These are phyloP conservation scores for Aspergillus costaricaensis DNA, from an alignment of 2,329 filamentous ascomycete genomes.

Conservation along the genomic window DNA sequence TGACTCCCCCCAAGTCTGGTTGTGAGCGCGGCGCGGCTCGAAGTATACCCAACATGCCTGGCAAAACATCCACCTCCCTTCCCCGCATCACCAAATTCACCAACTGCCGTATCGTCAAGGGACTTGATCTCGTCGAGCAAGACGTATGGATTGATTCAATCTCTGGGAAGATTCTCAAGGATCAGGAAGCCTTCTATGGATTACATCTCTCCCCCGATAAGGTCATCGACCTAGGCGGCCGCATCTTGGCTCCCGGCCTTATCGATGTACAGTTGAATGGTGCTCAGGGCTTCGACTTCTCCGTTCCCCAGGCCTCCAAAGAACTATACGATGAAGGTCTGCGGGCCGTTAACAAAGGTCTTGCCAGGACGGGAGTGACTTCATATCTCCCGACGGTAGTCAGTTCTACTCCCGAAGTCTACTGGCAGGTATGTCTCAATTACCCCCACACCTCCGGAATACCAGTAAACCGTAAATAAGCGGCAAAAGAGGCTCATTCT, in stretches of 20 bases:
- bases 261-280: conserved; percentile 93
- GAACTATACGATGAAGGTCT: conserved; percentile 72
- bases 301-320: conserved; percentile 67
- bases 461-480: background rate
- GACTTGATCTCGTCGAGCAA: conserved; percentile 66
- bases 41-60: conserved; percentile 34
- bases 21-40: too few relatives aligned
- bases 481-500: background rate
- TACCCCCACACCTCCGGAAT: background rate
- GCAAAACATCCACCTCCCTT: conserved; percentile 32
- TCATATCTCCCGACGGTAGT: conserved; percentile 79
- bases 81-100: conserved; percentile 78
- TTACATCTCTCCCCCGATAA: conserved; percentile 62
- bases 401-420: conserved; percentile 77
- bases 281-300: conserved; percentile 91
- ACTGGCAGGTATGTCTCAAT: conserved; percentile 62
- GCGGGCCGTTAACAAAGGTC: conserved; percentile 66
- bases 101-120: conserved; percentile 77
- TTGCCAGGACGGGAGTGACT: conserved; percentile 80
- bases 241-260: conserved; percentile 80
- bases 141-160: conserved; percentile 87
- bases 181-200: conserved; percentile 59
- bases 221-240: conserved; percentile 76
- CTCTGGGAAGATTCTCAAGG: conserved; percentile 79
- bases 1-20: too few relatives aligned